Evolutionary conservation across 805 yeast genomes (phyloP).

Genomic region (Cyberlindnera saturnus): DNA sequence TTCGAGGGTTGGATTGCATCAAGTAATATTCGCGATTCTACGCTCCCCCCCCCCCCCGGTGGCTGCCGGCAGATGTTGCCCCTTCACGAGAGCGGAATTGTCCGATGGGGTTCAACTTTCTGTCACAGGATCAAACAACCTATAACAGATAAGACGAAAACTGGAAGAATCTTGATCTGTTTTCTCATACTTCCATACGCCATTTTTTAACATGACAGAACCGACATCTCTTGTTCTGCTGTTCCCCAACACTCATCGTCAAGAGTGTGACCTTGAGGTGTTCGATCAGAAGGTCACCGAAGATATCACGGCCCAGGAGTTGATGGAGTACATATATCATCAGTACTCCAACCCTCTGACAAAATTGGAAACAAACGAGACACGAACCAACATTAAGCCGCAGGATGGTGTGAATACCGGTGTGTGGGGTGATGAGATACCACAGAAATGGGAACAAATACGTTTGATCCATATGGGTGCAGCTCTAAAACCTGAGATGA

Average conservation of each 20-base stretch:
- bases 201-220: too few species aligned
- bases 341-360: neutral
- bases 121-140: too few species aligned
- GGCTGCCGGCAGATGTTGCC: too few species aligned
- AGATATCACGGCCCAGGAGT: neutral
- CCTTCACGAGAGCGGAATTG: too few species aligned
- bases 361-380: neutral
- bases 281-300: neutral
- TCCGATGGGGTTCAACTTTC: too few species aligned
- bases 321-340: neutral
- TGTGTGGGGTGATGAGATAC: neutral
- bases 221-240: neutral
- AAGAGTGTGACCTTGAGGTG: neutral
- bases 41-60: too few species aligned
- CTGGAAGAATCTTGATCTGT: too few species aligned
- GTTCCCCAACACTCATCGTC: conserved; percentile 1
- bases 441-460: conserved; percentile 1
- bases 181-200: too few species aligned
- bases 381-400: neutral
- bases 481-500: neutral
- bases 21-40: too few species aligned
- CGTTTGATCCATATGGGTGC: conserved; percentile 1
- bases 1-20: too few species aligned
- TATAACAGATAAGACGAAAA: too few species aligned
- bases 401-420: neutral